These are phyloP conservation scores for Aspergillus sp. DNA, from an alignment of 2,329 filamentous ascomycete species.

Conservation along the genomic window DNA sequence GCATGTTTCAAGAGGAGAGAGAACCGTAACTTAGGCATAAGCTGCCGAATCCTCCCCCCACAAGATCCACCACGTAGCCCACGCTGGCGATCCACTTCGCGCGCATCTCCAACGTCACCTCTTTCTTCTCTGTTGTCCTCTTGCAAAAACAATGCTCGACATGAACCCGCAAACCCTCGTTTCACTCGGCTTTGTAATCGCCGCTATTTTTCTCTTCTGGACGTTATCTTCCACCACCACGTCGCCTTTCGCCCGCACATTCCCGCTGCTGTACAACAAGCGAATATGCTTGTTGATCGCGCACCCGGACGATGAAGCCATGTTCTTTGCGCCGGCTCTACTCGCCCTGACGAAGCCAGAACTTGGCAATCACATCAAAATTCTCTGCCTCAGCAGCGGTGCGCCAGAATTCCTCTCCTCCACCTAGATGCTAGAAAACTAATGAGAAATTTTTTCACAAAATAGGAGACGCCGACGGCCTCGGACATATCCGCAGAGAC, in stretches of 20 bases:
- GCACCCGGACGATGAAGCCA: conserved; percentile 97
- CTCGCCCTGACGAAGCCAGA: conserved; percentile 78
- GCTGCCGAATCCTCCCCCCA: not conserved
- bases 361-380: conserved; percentile 86
- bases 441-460: not conserved
- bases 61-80: not conserved
- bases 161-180: conserved; percentile 24
- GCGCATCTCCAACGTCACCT: conserved; percentile 3
- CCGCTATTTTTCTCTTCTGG: conserved; percentile 46
- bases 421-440: not conserved
- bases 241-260: conserved; percentile 40
- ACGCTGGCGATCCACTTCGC: not conserved
- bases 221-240: conserved; percentile 40
- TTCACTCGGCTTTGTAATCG: conserved; percentile 36
- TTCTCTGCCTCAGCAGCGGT: conserved; percentile 88
- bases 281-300: conserved; percentile 90
- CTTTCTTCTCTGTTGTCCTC: not conserved
- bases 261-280: conserved; percentile 72
- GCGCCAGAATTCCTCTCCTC: conserved; percentile 19
- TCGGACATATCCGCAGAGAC: conserved; percentile 77
- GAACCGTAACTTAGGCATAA: no score
- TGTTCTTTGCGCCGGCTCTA: conserved; percentile 95
- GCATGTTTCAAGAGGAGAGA: no score
- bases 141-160: not conserved
- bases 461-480: conserved; percentile 78